These are phyloP conservation scores for Neostapfia colusana DNA, from an alignment of 176 grass and related monocot genomes.

Conservation along the genomic window DNA sequence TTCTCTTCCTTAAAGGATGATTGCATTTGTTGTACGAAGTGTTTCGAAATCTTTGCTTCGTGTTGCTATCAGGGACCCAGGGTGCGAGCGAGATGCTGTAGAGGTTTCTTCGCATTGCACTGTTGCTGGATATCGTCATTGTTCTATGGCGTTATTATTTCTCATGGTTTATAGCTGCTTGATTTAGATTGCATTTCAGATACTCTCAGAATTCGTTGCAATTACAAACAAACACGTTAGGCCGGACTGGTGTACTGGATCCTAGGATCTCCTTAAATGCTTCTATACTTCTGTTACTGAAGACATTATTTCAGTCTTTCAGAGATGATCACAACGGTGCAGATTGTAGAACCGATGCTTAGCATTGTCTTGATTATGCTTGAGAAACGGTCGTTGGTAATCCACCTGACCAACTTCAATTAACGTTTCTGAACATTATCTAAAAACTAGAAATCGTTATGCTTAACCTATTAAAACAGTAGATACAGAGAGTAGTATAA, in stretches of 20 bases:
- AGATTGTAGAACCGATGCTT: neutral
- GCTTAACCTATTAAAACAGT: neutral
- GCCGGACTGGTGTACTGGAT: neutral
- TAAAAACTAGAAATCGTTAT: neutral
- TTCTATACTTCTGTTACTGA: neutral
- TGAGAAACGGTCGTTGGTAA: neutral
- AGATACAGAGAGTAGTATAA: too few species aligned
- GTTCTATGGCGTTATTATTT: neutral
- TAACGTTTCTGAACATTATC: neutral
- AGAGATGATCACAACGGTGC: neutral
- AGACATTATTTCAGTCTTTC: neutral
- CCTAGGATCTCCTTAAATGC: neutral
- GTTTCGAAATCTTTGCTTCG: neutral
- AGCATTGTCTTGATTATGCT: neutral
- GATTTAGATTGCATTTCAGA: neutral
- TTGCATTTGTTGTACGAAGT: neutral
- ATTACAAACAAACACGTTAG: neutral
- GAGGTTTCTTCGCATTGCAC: neutral
- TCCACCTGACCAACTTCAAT: neutral
- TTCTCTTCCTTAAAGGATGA: neutral
- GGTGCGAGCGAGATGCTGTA: neutral
- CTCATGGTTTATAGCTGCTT: neutral
- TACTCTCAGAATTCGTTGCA: neutral
- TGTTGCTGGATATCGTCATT: neutral
- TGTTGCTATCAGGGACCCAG: too few species aligned